Base-by-base conservation (phyloP, 345 rosid species). In the Zanthoxylum bungeanum region DNA sequence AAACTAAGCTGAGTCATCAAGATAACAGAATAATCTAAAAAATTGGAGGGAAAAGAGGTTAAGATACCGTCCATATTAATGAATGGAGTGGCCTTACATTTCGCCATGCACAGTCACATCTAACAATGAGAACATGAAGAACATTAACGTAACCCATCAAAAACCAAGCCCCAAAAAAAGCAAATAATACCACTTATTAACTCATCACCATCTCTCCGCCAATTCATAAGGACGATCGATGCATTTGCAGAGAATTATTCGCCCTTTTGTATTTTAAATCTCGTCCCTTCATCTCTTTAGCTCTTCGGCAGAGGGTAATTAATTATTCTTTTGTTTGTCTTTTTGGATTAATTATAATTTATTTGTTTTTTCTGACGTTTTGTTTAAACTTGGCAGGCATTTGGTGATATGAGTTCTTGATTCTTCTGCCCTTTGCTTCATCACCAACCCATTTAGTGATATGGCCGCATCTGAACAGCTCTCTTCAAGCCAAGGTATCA, bases 291-390 rank as follows among this genome's bases (percentile, higher is more conserved):
- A 24, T 53, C 62, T n/a, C 78, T 73, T 71, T 66, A 55, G 60
- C 81, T 66, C 71, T 84, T 76, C 70, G 81, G 68, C 87, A 78
- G 85, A 86, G 96, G 96, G 79, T 62, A 49, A 44, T 3, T 42
- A 3, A 74, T 66, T 46, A 14, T 22, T 47, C 52, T 39, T 71
- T 36, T 5, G 9, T 17, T 42, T 34, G 53, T n/a, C n/a, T n/a
- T 5, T 30, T 64, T 16, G 69, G 14, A 6, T 44, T 44, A 47
- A 7, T 3, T 1, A 4, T 19, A 14, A n/a, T n/a, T n/a, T n/a
- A n/a, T n/a, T n/a, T n/a, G n/a, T n/a, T n/a, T n/a, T n/a, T n/a
- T n/a, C n/a, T n/a, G n/a, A n/a, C n/a, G n/a, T 57, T 56, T 14
- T 7, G 17, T 56, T 28, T 2, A 14, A 64, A 46, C 9, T 51